Evolutionary conservation across 306 rosid genomes (phyloP), one percentile per base, ranked within the genome.

Genomic region (Bauhinia variegata): DNA sequence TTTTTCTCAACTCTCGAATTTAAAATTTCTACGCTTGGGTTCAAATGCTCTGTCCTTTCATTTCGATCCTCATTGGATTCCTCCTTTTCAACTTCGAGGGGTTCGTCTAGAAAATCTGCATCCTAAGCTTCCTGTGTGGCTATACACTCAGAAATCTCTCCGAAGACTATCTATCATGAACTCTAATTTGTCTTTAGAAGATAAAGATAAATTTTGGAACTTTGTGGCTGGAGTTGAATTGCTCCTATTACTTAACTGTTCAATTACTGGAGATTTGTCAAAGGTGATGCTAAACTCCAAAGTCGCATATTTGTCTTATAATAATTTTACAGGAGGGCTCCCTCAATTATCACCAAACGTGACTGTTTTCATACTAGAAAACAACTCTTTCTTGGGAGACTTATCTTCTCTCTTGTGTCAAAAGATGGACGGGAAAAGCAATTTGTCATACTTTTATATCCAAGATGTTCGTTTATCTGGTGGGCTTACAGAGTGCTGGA

Each of bases 51-150:
- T 68, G 23, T 41, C 19, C 12, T 34, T 75, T 51, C 4, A 75
- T 31, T 34, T 61, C 4, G 37, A 56, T 42, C 46, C 71, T n/a
- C 1, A 42, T 1, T 75, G 75, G 80, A 34, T 54, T 16, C 64
- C 75, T 61, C 70, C 75, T 7, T 60, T 67, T 0, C 19, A 43
- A 19, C 32, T 75, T 38, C 7, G 6, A 17, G 8, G 4, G 14
- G 6, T 67, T 23, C 2, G 1, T 5, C 32, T 75, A 11, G 64
- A 67, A 11, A 4, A 12, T 30, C 1, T 60, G 10, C 64, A 73
- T 38, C 79, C 79, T 0, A 48, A 18, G 14, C 67, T 75, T 60
- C 79, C 74, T 11, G n/a, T 5, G 1, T 75, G 70, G 74, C 79
- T 75, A 57, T 7, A 59, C 51, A 49, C 70, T 49, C 58, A 75